Base-by-base conservation (phyloP, 108 stramenopile species). In the Stephanodiscus minutulus region DNA sequence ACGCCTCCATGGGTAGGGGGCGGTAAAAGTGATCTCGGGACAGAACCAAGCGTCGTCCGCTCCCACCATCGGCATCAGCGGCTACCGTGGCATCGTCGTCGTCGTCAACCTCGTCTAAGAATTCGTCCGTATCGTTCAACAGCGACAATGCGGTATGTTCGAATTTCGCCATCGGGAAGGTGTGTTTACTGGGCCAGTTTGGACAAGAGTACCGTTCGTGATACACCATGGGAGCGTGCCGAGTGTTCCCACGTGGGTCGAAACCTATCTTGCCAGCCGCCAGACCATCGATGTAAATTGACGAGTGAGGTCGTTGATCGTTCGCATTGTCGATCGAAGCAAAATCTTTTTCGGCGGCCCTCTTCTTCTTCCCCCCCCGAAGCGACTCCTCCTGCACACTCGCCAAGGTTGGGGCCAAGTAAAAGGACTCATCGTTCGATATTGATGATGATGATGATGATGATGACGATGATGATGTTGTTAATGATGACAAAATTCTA, bases 161-260 rank as follows among this genome's bases (percentile, higher is more conserved):
- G 60, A 88, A 88, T 74, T 88, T 88, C 24, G 61, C 71, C 81
- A 83, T 83, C 17, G 90, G 90, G 74, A 91, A 91, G 1, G 90
- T 88, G 59, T 91, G 86, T 3, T 79, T 66, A 13, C 43, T 17
- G 13, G 90, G 90, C 90, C 90, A 91, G 52, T 83, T 77, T 1
- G 56, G 56, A 77, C 72, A 82, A 3, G 90, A 91, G 52, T 91
- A 91, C 18, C 76, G 58, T 64, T 85, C 85, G 60, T 91, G 90
- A 74, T 91, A 85, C 25, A 91, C 90, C 39, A 88, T 75, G 9
- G 90, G 90, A 41, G 79, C 70, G 72, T 88, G 87, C 17, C 86
- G 65, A 39, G 71, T 70, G 71, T 91, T 91, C 43, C 41, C 28
- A 10, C 29, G 33, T 22, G 90, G 87, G 73, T 87, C 66, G 47